Conservation (phyloP, 139 green algal species). For the Mychonastes homosphaera region DNA sequence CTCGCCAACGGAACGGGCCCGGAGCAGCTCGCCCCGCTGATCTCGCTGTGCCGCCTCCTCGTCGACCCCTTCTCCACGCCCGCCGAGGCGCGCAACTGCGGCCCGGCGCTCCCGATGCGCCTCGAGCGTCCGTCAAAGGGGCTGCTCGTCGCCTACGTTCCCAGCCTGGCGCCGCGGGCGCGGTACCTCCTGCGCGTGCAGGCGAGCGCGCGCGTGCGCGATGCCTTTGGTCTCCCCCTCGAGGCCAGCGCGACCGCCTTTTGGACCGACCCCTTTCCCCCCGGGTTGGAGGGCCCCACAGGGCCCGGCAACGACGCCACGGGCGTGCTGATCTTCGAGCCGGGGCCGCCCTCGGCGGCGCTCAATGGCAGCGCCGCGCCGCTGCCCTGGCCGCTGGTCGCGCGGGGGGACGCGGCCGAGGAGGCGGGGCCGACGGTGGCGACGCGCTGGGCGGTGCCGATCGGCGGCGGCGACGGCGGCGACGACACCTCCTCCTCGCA, state of each 20-base stretch:
- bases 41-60: constrained; percentile 20
- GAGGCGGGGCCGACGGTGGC: constrained; percentile 1
- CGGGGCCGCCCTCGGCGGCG: too few relatives aligned
- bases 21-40: background rate
- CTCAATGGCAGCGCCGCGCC: background rate
- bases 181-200: constrained; percentile 8
- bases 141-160: constrained; percentile 2
- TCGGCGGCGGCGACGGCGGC: too few relatives aligned
- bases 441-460: background rate
- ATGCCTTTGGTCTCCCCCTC: constrained; percentile 27
- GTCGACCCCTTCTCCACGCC: too few relatives aligned
- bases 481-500: too few relatives aligned
- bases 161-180: constrained; percentile 9
- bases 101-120: constrained; percentile 1
- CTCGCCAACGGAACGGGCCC: constrained; percentile 3
- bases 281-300: constrained; percentile 10
- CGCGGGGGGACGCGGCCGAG: background rate
- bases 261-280: constrained; percentile 8
- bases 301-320: too few relatives aligned
- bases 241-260: constrained; percentile 10
- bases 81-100: background rate
- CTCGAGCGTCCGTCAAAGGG: constrained; percentile 10
- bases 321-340: too few relatives aligned
- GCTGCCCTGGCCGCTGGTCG: constrained; percentile 15
- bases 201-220: constrained; percentile 1